Evolutionary conservation across 2,329 filamentous ascomycete genomes (phyloP), one percentile per base, ranked within the genome.

Genomic region (Colletotrichum chrysophilum): DNA sequence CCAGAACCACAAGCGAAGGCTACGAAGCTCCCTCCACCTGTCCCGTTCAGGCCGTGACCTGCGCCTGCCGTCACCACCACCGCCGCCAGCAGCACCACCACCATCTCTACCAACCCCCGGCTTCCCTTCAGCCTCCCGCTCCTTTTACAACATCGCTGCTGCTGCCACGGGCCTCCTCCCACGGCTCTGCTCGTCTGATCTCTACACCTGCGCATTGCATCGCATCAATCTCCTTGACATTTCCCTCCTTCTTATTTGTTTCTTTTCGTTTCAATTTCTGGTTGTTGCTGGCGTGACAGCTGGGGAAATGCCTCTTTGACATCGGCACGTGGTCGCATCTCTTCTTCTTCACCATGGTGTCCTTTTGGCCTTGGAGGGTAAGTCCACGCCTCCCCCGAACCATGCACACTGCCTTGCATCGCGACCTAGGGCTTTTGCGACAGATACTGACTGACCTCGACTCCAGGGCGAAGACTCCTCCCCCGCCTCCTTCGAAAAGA

Each of bases 401-500:
- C n/a, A 13, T 26, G 8, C 24, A 21, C 26, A 21, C 26, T 48
- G 8, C 2, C 9, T 12, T 14, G n/a, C 18, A 16, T 16, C 12
- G 43, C 28, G 24, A 74, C 9, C 9, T 24, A 16, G 10, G 36
- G 64, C 38, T 58, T 16, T 48, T 48, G 43, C 43, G 43, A 48
- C 43, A 48, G 10, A 48, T 2, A 48, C 10, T 21, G 43, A 48
- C n/a, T 48, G 43, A 48, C 43, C 5, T 28, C 30, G 13, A 43
- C 21, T 60, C 43, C 80, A 98, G 95, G 91, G 92, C 85, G 91
- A 95, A 81, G 91, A 94, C 83, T 94, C 91, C 82, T 98, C 96
- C 78, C 94, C 97, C 30, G 96, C 96, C 67, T 95, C 94, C 5
- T 99, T 98, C 83, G 97, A 99, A 87, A 98, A 96, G 88, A 92